Evolutionary conservation across 352 stramenopile species (phyloP).

Genomic region (Phytophthora boehmeriae): DNA sequence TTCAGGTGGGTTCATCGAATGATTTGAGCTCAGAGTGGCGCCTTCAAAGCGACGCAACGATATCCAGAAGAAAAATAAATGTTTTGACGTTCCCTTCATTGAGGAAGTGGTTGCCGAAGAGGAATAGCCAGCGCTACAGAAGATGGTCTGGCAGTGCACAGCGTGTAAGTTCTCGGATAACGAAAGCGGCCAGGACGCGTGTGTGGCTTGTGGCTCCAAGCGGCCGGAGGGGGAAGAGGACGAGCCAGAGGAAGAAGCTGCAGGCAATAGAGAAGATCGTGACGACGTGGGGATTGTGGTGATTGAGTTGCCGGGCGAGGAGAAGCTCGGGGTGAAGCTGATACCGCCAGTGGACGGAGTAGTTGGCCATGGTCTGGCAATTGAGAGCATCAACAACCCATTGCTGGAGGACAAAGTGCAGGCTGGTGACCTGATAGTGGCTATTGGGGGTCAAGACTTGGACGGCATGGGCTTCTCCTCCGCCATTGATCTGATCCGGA

Average conservation of each 20-base stretch:
- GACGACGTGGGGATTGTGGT: conserved; percentile 50
- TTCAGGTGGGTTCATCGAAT: too few relatives aligned
- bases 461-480: conserved; percentile 83
- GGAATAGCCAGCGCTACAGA: too few relatives aligned
- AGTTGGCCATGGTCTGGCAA: conserved; percentile 79
- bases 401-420: conserved; percentile 83
- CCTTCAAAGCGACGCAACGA: too few relatives aligned
- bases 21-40: too few relatives aligned
- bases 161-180: too few relatives aligned
- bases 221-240: too few relatives aligned
- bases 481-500: conserved; percentile 87
- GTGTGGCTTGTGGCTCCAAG: too few relatives aligned
- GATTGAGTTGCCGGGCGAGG: conserved; percentile 80
- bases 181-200: too few relatives aligned
- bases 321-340: conserved; percentile 87
- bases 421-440: conserved; percentile 82
- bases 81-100: too few relatives aligned
- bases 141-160: too few relatives aligned
- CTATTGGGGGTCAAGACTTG: conserved; percentile 75
- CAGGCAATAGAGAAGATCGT: conserved; percentile 12
- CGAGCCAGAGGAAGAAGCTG: conserved; percentile 11
- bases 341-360: conserved; percentile 83
- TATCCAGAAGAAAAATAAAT: too few relatives aligned
- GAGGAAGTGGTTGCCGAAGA: too few relatives aligned
- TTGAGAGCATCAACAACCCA: conserved; percentile 89